These are phyloP conservation scores for Lentithecium fluviatile DNA, from an alignment of 495 filamentous ascomycete species.

Conservation along the genomic window DNA sequence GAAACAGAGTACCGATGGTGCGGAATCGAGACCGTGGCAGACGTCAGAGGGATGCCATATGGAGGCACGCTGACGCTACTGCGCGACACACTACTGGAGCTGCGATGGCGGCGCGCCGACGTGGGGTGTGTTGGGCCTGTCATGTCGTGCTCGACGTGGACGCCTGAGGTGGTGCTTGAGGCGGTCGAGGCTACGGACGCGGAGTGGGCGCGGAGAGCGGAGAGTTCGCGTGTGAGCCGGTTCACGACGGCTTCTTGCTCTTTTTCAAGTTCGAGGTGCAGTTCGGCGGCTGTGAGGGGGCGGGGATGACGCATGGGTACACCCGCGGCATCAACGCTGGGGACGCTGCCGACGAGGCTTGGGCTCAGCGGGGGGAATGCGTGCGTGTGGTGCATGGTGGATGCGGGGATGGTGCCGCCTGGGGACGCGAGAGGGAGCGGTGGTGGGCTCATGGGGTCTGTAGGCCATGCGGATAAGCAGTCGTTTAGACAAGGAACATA, in stretches of 20 bases:
- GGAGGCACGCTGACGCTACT: constrained; percentile 48
- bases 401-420: constrained; percentile 19
- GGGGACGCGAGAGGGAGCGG: constrained; percentile 44
- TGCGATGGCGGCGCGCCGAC: constrained; percentile 62
- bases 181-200: constrained; percentile 77
- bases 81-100: constrained; percentile 61
- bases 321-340: constrained; percentile 29
- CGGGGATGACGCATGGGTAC: constrained; percentile 77
- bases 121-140: constrained; percentile 55
- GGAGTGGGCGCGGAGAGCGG: constrained; percentile 72
- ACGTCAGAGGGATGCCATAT: constrained; percentile 36
- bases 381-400: constrained; percentile 15
- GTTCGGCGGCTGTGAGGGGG: constrained; percentile 79
- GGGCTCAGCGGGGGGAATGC: constrained; percentile 37
- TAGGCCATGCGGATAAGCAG: constrained; percentile 27
- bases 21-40: constrained; percentile 34
- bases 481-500: too few species aligned
- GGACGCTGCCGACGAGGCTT: constrained; percentile 20
- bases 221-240: constrained; percentile 82
- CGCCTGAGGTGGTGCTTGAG: constrained; percentile 61
- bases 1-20: constrained; percentile 33
- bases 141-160: constrained; percentile 45
- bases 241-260: constrained; percentile 97
- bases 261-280: constrained; percentile 84
- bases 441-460: constrained; percentile 48